Evolutionary conservation across 129 eudicot species (phyloP).

Genomic region (Artemisia argyi): DNA sequence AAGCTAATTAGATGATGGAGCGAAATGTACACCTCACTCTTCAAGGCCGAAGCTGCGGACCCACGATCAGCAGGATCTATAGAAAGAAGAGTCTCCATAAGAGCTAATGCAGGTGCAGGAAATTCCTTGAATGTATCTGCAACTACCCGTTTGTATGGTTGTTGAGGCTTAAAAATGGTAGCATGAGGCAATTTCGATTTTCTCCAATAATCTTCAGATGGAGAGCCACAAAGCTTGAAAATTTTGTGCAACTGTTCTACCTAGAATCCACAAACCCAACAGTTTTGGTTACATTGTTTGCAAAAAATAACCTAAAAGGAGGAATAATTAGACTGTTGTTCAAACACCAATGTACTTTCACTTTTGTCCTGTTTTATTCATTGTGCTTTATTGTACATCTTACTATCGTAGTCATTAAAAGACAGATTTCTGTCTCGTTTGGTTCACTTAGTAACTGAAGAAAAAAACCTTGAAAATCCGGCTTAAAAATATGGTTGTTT

Average conservation of each 20-base stretch:
- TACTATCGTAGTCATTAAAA: too few relatives aligned
- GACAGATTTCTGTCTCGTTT: too few relatives aligned
- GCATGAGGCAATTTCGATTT: slow-evolving; percentile 81
- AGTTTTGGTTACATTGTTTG: slow-evolving; percentile 14
- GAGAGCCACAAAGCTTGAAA: slow-evolving; percentile 96
- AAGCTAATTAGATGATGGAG: too few relatives aligned
- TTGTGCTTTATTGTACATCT: too few relatives aligned
- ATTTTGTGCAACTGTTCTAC: slow-evolving; percentile 92
- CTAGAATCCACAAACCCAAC: slow-evolving; percentile 41
- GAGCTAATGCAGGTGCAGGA: slow-evolving; percentile 76
- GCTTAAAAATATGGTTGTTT: too few relatives aligned
- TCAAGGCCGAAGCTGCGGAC: slow-evolving; percentile 76
- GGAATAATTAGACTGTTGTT: background rate
- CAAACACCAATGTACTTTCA: too few relatives aligned
- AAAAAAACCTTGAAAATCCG: too few relatives aligned
- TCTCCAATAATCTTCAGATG: slow-evolving; percentile 83
- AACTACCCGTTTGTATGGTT: slow-evolving; percentile 66
- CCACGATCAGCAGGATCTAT: slow-evolving; percentile 87
- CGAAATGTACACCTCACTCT: slow-evolving; percentile 54
- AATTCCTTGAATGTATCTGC: slow-evolving; percentile 75
- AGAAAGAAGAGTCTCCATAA: slow-evolving; percentile 75
- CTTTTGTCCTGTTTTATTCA: too few relatives aligned
- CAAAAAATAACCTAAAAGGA: background rate
- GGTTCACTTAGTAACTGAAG: too few relatives aligned
- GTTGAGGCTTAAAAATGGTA: slow-evolving; percentile 83